Percentiles rank a stretch among this genome's conserved stretches.
Evolutionary conservation across 306 rosid species (phyloP).

Genomic region (Cucurbita moschata): DNA sequence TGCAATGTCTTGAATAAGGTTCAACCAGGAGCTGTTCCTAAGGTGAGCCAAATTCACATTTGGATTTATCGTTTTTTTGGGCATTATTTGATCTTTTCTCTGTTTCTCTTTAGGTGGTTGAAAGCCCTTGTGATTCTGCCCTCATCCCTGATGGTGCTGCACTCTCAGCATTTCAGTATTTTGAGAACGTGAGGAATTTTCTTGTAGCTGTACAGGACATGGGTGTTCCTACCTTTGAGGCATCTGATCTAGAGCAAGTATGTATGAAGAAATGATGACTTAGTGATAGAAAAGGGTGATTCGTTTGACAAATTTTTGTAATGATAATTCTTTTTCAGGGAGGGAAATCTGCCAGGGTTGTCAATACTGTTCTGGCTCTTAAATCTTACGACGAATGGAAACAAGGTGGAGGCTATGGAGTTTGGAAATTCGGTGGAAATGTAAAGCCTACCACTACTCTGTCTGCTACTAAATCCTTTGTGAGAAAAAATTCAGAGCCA

Average conservation of each 20-base stretch:
- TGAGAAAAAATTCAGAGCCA: constrained; percentile 75
- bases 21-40: constrained; percentile 71
- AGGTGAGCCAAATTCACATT: constrained; percentile 28
- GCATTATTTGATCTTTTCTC: neutral
- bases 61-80: neutral
- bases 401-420: constrained; percentile 62
- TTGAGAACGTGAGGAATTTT: constrained; percentile 88
- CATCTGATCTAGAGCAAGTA: constrained; percentile 97
- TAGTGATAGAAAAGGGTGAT: neutral
- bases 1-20: constrained; percentile 79
- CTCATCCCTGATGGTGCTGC: constrained; percentile 80
- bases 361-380: constrained; percentile 61
- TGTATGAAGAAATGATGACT: constrained; percentile 4
- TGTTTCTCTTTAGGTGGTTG: constrained; percentile 57
- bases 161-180: constrained; percentile 80
- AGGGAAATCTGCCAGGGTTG: constrained; percentile 76
- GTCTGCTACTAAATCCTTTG: constrained; percentile 43
- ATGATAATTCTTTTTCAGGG: constrained; percentile 36
- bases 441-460: constrained; percentile 37
- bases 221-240: constrained; percentile 83
- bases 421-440: constrained; percentile 83
- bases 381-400: constrained; percentile 88
- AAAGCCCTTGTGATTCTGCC: constrained; percentile 73
- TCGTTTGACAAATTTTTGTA: neutral
- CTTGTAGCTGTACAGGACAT: constrained; percentile 62